Evolutionary conservation across 2,329 filamentous ascomycete genomes (phyloP), one percentile per base, ranked within the genome.

Genomic region (Tolypocladium tropicale): DNA sequence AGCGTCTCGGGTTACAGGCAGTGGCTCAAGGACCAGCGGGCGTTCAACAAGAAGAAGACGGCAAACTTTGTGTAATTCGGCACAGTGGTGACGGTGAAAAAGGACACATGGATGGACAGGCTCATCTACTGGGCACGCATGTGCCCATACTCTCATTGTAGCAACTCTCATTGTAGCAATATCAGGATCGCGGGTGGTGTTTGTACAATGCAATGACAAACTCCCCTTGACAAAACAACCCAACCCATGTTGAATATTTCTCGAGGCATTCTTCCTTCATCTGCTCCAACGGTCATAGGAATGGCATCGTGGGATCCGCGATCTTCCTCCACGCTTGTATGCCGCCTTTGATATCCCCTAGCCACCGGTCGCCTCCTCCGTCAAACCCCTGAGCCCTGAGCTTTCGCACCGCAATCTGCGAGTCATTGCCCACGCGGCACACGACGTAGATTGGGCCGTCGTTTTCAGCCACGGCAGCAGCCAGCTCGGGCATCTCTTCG

Each of bases 21-120:
- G 71, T 99, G 94, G 94, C 76, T 99, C 67, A 97, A 96, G 79
- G 94, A 99, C 68, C 94, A 97, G 78, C 81, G 93, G 60, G 93
- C 92, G 11, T 99, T 96, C 76, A 96, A 95, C 76, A 91, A 91
- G 78, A 95, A 95, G 83, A 87, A 95, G 83, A 85, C 84, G 70
- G 83, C 76, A 62, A 82, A 75, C 65, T 84, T 85, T 71, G 73
- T 85, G 60, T 86, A 71, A 52, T 58, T 46, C 55, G 58, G 53
- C 53, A 54, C 43, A 41, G n/a, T 52, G 55, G 54, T 56, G 53
- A n/a, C 51, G 55, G 52, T 50, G 14, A 50, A 51, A 49, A 30
- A 23, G 18, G 46, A 49, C n/a, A n/a, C n/a, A n/a, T 10, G 25
- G 7, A 32, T 53, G 53, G 52, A 41, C 28, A 30, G 46, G 55